These are phyloP conservation scores for Aspergillus eucalypticola DNA, from an alignment of 2,329 filamentous ascomycete species.

Conservation along the genomic window DNA sequence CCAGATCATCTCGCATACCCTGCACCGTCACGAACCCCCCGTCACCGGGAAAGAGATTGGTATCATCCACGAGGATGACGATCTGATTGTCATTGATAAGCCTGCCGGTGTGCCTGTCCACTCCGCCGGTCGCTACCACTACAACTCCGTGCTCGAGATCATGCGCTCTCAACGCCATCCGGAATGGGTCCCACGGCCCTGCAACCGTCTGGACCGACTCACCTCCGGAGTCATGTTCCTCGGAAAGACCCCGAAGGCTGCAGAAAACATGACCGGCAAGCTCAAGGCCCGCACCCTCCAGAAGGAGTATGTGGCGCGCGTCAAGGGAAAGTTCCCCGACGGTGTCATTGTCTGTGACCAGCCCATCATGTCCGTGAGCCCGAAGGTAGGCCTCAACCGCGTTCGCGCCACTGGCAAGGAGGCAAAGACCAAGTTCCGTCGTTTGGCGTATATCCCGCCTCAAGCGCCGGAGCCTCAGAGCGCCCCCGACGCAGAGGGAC, in stretches of 20 bases:
- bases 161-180: constrained; percentile 72
- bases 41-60: constrained; percentile 78
- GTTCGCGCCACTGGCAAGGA: constrained; percentile 92
- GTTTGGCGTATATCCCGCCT: constrained; percentile 83
- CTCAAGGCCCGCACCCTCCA: constrained; percentile 79
- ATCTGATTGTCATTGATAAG: constrained; percentile 96
- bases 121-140: constrained; percentile 91
- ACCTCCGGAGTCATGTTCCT: constrained; percentile 99
- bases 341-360: constrained; percentile 90
- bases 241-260: constrained; percentile 78
- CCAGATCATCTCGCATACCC: constrained; percentile 85
- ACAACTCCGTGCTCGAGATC: constrained; percentile 92
- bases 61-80: constrained; percentile 86
- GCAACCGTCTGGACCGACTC: constrained; percentile 89
- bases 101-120: constrained; percentile 94
- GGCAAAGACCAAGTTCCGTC: constrained; percentile 86
- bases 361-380: constrained; percentile 89
- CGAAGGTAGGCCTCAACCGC: constrained; percentile 89
- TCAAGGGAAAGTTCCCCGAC: constrained; percentile 87
- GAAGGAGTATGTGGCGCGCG: constrained; percentile 93
- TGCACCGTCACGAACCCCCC: constrained; percentile 94
- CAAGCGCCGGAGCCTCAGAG: constrained; percentile 25
- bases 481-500: constrained; percentile 24
- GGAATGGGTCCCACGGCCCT: constrained; percentile 66
- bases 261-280: constrained; percentile 73